phyloP scores from a whole-genome alignment of 139 green algal species.

The Chlamydomonas eustigma region DNA sequence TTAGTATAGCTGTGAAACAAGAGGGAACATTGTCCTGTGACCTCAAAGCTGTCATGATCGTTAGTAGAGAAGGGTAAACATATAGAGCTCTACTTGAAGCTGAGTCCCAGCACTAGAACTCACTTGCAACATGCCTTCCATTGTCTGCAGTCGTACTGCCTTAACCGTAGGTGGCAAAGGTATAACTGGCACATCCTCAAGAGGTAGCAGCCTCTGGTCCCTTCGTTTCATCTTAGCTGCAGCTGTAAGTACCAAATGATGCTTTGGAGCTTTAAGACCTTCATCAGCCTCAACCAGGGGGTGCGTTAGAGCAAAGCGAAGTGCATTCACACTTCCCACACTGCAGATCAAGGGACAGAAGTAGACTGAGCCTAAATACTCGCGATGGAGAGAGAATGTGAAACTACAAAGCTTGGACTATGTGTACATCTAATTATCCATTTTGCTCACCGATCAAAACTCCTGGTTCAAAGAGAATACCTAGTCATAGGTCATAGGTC shows the following conservation, averaged over 20 bases:
- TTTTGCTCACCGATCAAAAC: neutral
- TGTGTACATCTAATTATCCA: neutral
- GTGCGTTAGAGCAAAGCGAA: conserved; percentile 44
- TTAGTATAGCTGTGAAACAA: too few relatives aligned
- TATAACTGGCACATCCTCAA: neutral
- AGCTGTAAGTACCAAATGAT: conserved; percentile 25
- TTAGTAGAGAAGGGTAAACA: too few relatives aligned
- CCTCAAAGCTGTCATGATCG: too few relatives aligned
- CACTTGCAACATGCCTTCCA: conserved; percentile 10
- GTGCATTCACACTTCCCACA: conserved; percentile 27
- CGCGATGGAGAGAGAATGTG: neutral
- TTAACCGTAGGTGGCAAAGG: neutral
- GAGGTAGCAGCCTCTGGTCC: neutral
- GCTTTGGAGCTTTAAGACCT: neutral
- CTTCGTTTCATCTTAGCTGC: conserved; percentile 30
- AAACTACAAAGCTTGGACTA: neutral
- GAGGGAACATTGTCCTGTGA: too few relatives aligned
- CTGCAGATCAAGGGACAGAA: conserved; percentile 11
- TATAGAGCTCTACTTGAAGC: too few relatives aligned
- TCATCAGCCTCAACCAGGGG: conserved; percentile 32
- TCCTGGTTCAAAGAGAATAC: too few relatives aligned
- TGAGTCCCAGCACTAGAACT: neutral
- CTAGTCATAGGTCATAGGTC: too few relatives aligned
- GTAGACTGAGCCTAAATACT: neutral
- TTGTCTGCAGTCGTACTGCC: conserved; percentile 8